Percentiles rank a stretch among this genome's conserved stretches.
phyloP scores from a whole-genome alignment of 2,329 filamentous ascomycete species.

The Beauveria australis region DNA sequence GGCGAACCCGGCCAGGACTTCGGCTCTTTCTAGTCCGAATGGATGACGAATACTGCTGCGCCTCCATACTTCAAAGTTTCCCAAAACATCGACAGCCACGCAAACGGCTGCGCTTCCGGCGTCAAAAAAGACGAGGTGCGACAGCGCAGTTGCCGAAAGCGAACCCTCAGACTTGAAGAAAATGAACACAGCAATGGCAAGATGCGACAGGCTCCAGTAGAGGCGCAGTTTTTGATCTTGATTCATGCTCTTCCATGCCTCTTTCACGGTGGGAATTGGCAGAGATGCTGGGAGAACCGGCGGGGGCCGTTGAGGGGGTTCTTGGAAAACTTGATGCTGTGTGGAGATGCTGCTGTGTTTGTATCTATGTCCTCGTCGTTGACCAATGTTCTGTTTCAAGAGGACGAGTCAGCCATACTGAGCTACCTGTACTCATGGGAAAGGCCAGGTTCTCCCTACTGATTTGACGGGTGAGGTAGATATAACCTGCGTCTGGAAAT shows the following conservation, averaged over 20 bases:
- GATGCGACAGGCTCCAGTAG: conserved; percentile 85
- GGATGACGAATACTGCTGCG: conserved; percentile 87
- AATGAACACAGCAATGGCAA: conserved; percentile 72
- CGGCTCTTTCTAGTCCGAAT: conserved; percentile 83
- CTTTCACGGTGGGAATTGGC: conserved; percentile 79
- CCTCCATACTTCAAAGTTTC: conserved; percentile 97
- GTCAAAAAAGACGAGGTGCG: conserved; percentile 91
- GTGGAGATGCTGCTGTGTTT: conserved; percentile 89
- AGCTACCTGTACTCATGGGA: not conserved
- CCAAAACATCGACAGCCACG: conserved; percentile 83
- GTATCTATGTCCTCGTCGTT: conserved; percentile 92
- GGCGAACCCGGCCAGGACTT: conserved; percentile 90
- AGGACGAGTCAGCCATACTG: not conserved
- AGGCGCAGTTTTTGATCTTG: conserved; percentile 74
- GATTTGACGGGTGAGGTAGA: conserved; percentile 70
- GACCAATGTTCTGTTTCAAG: conserved; percentile 64
- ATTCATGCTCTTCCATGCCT: conserved; percentile 86
- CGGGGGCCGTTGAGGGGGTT: conserved; percentile 77
- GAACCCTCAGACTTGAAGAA: conserved; percentile 81
- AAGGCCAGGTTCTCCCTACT: conserved; percentile 35
- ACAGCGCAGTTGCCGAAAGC: conserved; percentile 83
- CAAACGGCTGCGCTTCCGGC: conserved; percentile 87
- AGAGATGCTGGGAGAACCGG: conserved; percentile 85
- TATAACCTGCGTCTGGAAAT: conserved; percentile 80
- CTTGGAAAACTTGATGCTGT: conserved; percentile 89